Base-by-base conservation (phyloP, 179 eudicot species). In the Nepenthes alata region DNA sequence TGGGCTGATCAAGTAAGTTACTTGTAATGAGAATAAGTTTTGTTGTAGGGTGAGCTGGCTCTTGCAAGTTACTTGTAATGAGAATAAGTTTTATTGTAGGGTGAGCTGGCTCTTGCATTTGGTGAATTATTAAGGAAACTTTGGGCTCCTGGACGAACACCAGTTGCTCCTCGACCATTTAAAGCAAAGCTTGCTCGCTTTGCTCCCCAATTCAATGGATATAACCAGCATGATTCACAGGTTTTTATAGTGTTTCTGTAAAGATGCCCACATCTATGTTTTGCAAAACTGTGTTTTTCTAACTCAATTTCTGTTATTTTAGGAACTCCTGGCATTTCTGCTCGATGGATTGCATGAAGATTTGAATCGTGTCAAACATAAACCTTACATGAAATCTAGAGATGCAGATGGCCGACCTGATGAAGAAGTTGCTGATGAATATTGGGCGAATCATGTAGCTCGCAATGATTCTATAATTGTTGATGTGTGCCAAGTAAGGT, bases 321-420 rank as follows among this genome's bases (percentile, higher is more conserved):
- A 90, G 97, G 98, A 91, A 80, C 98, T 91, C 62, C 82, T 91
- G 72, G 98, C 98, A 2, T 91, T 91, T 78, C 78, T 91, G 73
- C 70, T 91, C 64, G 98, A 91, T 83, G 98, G 98, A 60, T 91
- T 91, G 69, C 98, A 91, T 65, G 98, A 91, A 81, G 98, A 91
- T 77, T 72, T 91, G 70, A 91, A 91, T 69, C 96, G 98, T 68
- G 98, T 91, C 68, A 91, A 86, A 83, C 80, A 89, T 58, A 91
- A 84, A 72, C 98, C 98, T 37, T 85, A 89, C 55, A 63, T 89
- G 61, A 79, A 84, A 64, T 84, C 95, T 44, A 86, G 78, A 71
- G 98, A 91, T 81, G 93, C 95, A 60, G 93, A 91, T 76, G 98
- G 95, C 16, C 78, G 95, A 39, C 86, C 93, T 64, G 98, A 91